Base-by-base conservation (phyloP, 352 stramenopile species). In the Pythium coloratum region DNA sequence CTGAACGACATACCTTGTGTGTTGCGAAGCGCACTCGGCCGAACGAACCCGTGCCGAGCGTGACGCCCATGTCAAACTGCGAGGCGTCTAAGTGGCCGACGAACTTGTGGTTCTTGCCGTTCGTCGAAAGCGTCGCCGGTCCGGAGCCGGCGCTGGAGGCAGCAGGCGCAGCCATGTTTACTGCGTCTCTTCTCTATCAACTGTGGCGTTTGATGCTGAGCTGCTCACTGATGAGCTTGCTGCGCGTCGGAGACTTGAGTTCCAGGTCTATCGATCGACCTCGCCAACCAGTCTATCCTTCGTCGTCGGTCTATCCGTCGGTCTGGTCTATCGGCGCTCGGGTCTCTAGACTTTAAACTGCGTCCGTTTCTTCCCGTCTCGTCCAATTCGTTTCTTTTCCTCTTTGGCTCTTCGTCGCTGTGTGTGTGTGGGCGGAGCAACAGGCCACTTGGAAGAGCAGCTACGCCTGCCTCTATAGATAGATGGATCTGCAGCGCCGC, bases 1-100 rank as follows among this genome's bases (percentile, higher is more conserved):
- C n/a, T 9, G 6, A 44, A 47, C 46, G 14, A 2, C 55, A 62
- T 58, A 93, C 85, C 80, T 97, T 98, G 78, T 99, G 96, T 3
- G 94, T 99, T 4, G 90, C 90, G 67, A 99, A 98, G 70, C 95
- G 88, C 63, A 99, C 96, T n/a, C 96, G 90, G 4, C 96, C 96
- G 75, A 99, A 99, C 13, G 95, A 98, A 14, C 96, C 97, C 13
- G 95, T 99, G 46, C 97, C 96, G n/a, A 99, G 79, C 10, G 95
- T 99, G 59, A 98, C 93, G 32, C 96, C 96, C 68, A 98, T 84
- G 18, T 99, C 88, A 73, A 99, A 99, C 69, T 99, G 94, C 24
- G 80, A 69, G 64, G 76, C 79, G 73, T 95, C 80, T 46, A 96
- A 76, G 42, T 75, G 68, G 34, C 68, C 68, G 62, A 75, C 68